A percentile compares a stretch with the other conserved stretches of the same genome.
Conservation (phyloP, 176 grass and related monocot genomes). For the Musa acuminata region DNA sequence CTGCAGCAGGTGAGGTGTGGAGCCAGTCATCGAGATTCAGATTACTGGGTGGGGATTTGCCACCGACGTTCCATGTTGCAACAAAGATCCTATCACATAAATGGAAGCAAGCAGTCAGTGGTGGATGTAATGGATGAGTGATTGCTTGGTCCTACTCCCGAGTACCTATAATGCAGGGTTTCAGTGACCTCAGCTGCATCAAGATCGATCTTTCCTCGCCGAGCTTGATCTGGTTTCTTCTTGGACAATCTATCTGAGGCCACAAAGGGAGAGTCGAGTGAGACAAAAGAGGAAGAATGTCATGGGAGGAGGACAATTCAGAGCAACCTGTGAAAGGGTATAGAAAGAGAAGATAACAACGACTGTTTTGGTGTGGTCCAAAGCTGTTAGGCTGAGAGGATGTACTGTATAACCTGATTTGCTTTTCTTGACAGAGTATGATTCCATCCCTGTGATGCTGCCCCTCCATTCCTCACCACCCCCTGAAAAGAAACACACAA, state of each 20-base stretch:
- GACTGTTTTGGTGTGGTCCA: conserved; percentile 7
- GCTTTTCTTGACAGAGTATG: conserved; percentile 80
- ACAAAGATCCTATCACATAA: conserved; percentile 80
- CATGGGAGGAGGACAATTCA: not conserved
- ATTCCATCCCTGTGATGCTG: conserved; percentile 68
- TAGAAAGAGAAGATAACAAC: conserved; percentile 15
- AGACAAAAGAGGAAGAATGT: conserved; percentile 18
- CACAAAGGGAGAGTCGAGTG: not conserved
- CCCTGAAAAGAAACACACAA: conserved; percentile 31
- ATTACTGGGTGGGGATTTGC: conserved; percentile 59
- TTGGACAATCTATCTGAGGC: conserved; percentile 48
- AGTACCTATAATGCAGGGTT: conserved; percentile 73
- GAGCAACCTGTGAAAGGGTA: not conserved
- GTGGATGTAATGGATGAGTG: not conserved
- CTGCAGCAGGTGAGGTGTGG: conserved; percentile 81
- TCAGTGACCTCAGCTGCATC: conserved; percentile 78
- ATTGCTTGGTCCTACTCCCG: not conserved
- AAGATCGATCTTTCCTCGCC: conserved; percentile 83
- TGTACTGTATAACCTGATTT: conserved; percentile 51
- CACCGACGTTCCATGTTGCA: conserved; percentile 97
- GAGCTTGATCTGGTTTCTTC: conserved; percentile 41
- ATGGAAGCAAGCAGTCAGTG: not conserved
- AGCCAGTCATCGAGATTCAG: conserved; percentile 99
- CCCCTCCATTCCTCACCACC: conserved; percentile 70
- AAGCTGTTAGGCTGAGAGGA: conserved; percentile 13